A percentile compares a stretch with the other conserved stretches of the same genome.
Evolutionary conservation across 345 rosid genomes (phyloP).

Genomic region (Reutealis trisperma): DNA sequence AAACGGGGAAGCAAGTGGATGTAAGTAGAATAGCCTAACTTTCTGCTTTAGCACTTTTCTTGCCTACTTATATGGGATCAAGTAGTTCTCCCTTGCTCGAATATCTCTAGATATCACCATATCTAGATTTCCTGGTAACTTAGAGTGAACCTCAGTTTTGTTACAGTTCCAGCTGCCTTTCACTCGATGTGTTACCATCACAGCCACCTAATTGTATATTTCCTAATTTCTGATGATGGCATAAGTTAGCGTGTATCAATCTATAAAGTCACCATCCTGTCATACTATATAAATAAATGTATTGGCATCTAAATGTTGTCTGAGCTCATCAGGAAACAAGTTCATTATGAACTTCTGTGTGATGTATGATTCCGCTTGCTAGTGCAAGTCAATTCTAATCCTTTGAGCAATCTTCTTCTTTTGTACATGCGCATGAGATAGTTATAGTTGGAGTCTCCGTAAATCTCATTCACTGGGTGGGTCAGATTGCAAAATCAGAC

Average conservation of each 20-base stretch:
- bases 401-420: no score
- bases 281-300: neutral
- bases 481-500: no score
- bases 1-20: constrained; percentile 17
- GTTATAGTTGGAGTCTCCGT: no score
- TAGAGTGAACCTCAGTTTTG: neutral
- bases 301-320: neutral
- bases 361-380: no score
- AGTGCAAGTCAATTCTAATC: no score
- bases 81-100: neutral
- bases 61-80: neutral
- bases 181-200: neutral
- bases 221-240: neutral
- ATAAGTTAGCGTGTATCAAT: neutral
- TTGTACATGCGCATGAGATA: no score
- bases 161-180: neutral
- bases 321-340: neutral
- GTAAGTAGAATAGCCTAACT: constrained; percentile 13
- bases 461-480: no score
- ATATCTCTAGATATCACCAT: neutral
- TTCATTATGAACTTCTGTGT: neutral
- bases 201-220: neutral
- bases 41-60: neutral
- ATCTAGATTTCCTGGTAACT: neutral
- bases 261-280: neutral